Base-by-base conservation (phyloP, 208 protist genomes). In the Trypanosoma lewisi region DNA sequence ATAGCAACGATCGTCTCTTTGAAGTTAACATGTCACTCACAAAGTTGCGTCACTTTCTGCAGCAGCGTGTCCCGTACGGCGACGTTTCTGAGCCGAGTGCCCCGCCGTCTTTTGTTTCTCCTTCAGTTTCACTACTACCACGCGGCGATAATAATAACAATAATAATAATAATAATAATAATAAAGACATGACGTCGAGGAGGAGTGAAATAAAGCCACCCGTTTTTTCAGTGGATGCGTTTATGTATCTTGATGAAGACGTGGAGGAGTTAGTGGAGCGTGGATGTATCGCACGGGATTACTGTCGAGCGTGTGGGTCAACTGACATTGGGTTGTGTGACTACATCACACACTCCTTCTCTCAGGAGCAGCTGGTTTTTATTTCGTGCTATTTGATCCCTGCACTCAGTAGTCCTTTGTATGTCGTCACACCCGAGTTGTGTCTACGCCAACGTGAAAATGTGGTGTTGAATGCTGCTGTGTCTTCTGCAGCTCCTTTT, bases 341-440 rank as follows among this genome's bases (percentile, higher is more conserved):
- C 19, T 95, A 88, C 45, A 90, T 95, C 52, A 91, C 88, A 19
- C 88, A 95, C 72, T 90, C 82, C 69, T 89, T 95, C 60, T 86
- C 84, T 5, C 70, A 81, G 47, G 83, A 95, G 27, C 83, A 95
- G 60, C 74, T 95, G 14, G 25, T 92, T 9, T 95, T 80, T 70
- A 50, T 95, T 14, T 82, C 70, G 42, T 87, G 80, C 66, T 89
- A 74, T 69, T 68, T 92, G 12, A 44, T 87, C 45, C 67, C 82
- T 51, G 27, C 75, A 11, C 44, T 67, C 39, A 37, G 64, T 44
- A 36, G 56, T 17, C 0, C 41, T 19, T 39, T 50, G 0, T 60
- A 61, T 21, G 0, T 17, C 37, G 14, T 71, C 17, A 58, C 30
- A 1, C 11, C 45, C 6, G 54, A 67, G 28, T 23, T 44, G 45